Percentiles rank a stretch among this genome's conserved stretches.
Evolutionary conservation across 805 yeast species (phyloP).

Genomic region (Huiozyma naganishii): DNA sequence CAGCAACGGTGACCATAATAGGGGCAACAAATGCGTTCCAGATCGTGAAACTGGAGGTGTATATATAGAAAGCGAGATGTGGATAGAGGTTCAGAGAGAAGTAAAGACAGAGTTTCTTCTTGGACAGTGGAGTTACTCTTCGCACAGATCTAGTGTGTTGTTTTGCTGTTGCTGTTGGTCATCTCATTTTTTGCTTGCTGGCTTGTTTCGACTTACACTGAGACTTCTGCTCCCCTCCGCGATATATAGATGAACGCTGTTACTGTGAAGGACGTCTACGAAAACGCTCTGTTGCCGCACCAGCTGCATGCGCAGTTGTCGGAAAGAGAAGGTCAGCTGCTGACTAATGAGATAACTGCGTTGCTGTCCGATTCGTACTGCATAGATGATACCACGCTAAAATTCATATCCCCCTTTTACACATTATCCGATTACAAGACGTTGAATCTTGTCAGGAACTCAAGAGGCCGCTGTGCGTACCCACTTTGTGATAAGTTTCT

Average conservation of each 20-base stretch:
- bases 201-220: background rate
- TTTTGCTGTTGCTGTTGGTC: no score
- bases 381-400: constrained; percentile 30
- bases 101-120: no score
- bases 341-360: constrained; percentile 13
- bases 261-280: constrained; percentile 9
- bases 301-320: constrained; percentile 18
- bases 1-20: no score
- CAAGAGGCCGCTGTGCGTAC: constrained; percentile 67
- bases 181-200: no score
- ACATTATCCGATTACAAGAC: constrained; percentile 61
- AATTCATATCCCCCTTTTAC: constrained; percentile 54
- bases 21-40: no score
- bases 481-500: constrained; percentile 45
- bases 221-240: background rate
- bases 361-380: constrained; percentile 14
- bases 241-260: background rate
- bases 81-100: no score
- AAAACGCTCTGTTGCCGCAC: constrained; percentile 11
- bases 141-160: no score
- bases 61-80: no score
- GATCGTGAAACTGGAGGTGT: no score
- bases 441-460: constrained; percentile 62
- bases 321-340: constrained; percentile 16
- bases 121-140: no score